Conservation (phyloP, 2,329 filamentous ascomycete species). For the Colletotrichum karsti region DNA sequence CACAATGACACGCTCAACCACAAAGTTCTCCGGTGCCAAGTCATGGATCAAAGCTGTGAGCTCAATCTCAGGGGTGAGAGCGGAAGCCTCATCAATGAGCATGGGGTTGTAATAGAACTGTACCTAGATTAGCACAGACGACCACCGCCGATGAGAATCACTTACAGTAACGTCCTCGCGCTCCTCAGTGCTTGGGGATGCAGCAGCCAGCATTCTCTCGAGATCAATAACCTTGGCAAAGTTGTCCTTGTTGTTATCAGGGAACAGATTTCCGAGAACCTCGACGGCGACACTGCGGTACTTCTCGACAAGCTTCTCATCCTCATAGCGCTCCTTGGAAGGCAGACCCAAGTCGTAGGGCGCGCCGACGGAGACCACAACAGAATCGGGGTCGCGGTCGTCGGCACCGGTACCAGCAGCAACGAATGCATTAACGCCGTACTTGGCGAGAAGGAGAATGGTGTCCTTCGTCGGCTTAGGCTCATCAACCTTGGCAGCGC, state of each 20-base stretch:
- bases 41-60: constrained; percentile 59
- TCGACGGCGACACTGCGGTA: constrained; percentile 49
- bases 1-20: constrained; percentile 63
- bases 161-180: constrained; percentile 66
- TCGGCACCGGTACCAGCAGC: constrained; percentile 48
- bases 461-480: constrained; percentile 45
- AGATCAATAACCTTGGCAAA: constrained; percentile 60
- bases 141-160: not conserved
- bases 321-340: constrained; percentile 68
- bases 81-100: constrained; percentile 61
- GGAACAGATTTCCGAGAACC: constrained; percentile 39
- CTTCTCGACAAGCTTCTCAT: constrained; percentile 58
- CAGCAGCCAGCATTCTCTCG: constrained; percentile 68
- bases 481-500: constrained; percentile 39
- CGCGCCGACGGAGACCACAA: constrained; percentile 50
- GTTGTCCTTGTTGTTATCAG: constrained; percentile 43
- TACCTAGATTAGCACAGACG: not conserved
- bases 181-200: constrained; percentile 65
- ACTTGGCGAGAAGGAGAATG: constrained; percentile 53
- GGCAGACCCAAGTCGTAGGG: constrained; percentile 65
- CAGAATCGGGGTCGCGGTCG: constrained; percentile 48
- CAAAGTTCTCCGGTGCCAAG: constrained; percentile 60
- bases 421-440: constrained; percentile 51
- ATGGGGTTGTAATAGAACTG: constrained; percentile 73
- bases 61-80: constrained; percentile 64